Percentiles rank a stretch among this genome's conserved stretches.
These are phyloP conservation scores for Solanum chmielewskii DNA, from an alignment of 257 asterid genomes.

Conservation along the genomic window DNA sequence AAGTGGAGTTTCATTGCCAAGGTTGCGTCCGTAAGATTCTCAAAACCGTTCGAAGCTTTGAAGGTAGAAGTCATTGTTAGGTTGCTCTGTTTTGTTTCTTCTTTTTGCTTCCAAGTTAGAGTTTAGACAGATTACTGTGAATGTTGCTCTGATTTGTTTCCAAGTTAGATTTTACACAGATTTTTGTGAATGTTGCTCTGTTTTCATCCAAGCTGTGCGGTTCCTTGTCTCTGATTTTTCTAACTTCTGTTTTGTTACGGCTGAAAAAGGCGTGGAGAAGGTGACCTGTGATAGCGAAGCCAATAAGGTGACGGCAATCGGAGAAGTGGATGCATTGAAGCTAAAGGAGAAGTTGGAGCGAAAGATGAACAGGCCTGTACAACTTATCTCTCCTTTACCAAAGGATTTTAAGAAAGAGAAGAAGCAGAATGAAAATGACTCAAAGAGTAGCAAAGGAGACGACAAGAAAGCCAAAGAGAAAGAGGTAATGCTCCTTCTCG, in stretches of 20 bases:
- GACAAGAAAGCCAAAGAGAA: constrained; percentile 34
- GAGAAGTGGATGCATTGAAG: constrained; percentile 53
- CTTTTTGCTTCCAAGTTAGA: not conserved
- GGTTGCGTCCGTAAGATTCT: constrained; percentile 63
- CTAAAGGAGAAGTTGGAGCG: constrained; percentile 48
- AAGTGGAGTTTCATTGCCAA: constrained; percentile 64
- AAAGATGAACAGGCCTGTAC: constrained; percentile 42
- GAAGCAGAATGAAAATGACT: constrained; percentile 15
- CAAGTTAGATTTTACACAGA: not conserved
- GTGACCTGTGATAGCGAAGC: constrained; percentile 30
- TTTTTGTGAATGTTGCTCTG: not conserved
- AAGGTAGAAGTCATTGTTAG: constrained; percentile 22
- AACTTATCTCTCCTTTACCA: constrained; percentile 46
- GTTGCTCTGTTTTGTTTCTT: not conserved
- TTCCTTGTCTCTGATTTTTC: not conserved
- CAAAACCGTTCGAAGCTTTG: constrained; percentile 35
- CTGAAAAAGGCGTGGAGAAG: constrained; percentile 28
- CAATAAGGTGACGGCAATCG: constrained; percentile 46
- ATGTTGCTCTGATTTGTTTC: not conserved
- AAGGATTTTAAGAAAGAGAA: constrained; percentile 11
- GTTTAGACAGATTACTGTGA: not conserved
- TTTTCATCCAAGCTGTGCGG: not conserved
- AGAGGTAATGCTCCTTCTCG: constrained; percentile 5
- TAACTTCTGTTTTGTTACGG: not conserved
- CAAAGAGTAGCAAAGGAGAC: constrained; percentile 1